Conservation (phyloP, 139 green algal species). For the Raphidocelis subcapitata region DNA sequence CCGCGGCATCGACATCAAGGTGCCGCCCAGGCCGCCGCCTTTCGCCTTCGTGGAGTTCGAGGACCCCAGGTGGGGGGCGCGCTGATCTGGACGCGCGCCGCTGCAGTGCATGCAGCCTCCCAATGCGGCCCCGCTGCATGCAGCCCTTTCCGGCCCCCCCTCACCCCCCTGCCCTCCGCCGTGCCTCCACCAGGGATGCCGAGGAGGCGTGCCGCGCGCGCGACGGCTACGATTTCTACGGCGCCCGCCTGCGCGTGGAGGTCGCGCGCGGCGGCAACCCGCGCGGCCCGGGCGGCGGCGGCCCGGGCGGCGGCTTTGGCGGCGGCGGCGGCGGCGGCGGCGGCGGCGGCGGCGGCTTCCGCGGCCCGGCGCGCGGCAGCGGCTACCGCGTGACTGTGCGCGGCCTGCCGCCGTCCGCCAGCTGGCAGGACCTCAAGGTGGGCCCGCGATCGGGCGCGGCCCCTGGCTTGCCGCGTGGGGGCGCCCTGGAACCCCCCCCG, state of each 20-base stretch:
- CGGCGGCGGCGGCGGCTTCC: background rate
- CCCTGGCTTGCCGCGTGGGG: background rate
- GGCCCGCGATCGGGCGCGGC: constrained; percentile 5
- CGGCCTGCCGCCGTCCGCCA: constrained; percentile 76
- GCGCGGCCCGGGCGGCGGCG: constrained; percentile 3
- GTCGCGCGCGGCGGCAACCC: constrained; percentile 38
- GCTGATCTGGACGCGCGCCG: background rate
- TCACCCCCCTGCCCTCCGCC: background rate
- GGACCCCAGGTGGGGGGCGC: constrained; percentile 45
- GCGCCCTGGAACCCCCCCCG: too few species aligned
- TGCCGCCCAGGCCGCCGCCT: constrained; percentile 70
- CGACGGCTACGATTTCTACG: constrained; percentile 91
- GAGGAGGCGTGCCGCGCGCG: constrained; percentile 82
- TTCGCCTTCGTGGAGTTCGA: constrained; percentile 92
- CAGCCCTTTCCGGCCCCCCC: background rate
- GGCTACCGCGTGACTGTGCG: constrained; percentile 75
- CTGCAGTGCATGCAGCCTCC: background rate
- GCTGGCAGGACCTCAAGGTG: constrained; percentile 95
- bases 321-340: background rate
- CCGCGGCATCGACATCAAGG: constrained; percentile 83
- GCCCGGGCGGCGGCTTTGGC: background rate
- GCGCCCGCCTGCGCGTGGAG: constrained; percentile 74
- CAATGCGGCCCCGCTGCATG: background rate
- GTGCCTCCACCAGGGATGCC: constrained; percentile 61
- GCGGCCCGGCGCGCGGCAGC: constrained; percentile 22